These are phyloP conservation scores for Leccinum disarticulatum DNA, from an alignment of 768 basidiomycete species.

Conservation along the genomic window DNA sequence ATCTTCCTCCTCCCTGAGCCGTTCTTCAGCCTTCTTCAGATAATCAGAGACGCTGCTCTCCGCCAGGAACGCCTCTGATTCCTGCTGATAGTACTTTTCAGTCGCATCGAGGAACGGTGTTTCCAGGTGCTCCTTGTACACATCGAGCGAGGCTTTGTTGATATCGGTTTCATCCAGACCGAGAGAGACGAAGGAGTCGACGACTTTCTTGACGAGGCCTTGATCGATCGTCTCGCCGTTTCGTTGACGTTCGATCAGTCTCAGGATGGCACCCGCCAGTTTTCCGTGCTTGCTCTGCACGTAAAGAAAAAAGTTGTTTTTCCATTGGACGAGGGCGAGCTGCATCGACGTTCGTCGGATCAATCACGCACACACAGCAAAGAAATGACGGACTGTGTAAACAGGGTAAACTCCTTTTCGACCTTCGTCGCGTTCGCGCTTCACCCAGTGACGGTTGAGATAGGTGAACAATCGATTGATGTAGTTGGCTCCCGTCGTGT, in stretches of 20 bases:
- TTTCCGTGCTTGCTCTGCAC: slow-evolving; percentile 82
- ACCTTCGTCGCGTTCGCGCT: slow-evolving; percentile 96
- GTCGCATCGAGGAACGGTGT: slow-evolving; percentile 85
- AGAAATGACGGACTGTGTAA: slow-evolving; percentile 74
- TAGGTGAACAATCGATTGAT: slow-evolving; percentile 98
- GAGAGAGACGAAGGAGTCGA: slow-evolving; percentile 94
- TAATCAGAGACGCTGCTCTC: slow-evolving; percentile 92
- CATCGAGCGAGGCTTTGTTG: slow-evolving; percentile 89
- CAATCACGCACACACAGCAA: not conserved
- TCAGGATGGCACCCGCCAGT: slow-evolving; percentile 83
- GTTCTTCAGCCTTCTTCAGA: slow-evolving; percentile 90
- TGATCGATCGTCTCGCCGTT: slow-evolving; percentile 92
- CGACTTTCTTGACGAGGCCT: slow-evolving; percentile 88
- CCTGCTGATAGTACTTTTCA: slow-evolving; percentile 87
- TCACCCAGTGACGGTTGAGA: slow-evolving; percentile 99
- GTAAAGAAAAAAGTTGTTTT: slow-evolving; percentile 81
- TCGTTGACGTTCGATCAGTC: slow-evolving; percentile 89
- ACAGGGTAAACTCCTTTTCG: slow-evolving; percentile 93
- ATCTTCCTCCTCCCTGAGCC: slow-evolving; percentile 92
- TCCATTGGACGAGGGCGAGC: slow-evolving; percentile 98
- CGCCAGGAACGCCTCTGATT: slow-evolving; percentile 87
- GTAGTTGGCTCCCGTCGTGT: slow-evolving; percentile 96
- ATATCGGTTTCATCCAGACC: slow-evolving; percentile 91
- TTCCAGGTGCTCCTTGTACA: slow-evolving; percentile 92
- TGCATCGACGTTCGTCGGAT: slow-evolving; percentile 23